Percentiles rank a stretch among this genome's conserved stretches.
phyloP scores from a whole-genome alignment of 805 yeast genomes.

The Jamesozyma spencerorum region DNA sequence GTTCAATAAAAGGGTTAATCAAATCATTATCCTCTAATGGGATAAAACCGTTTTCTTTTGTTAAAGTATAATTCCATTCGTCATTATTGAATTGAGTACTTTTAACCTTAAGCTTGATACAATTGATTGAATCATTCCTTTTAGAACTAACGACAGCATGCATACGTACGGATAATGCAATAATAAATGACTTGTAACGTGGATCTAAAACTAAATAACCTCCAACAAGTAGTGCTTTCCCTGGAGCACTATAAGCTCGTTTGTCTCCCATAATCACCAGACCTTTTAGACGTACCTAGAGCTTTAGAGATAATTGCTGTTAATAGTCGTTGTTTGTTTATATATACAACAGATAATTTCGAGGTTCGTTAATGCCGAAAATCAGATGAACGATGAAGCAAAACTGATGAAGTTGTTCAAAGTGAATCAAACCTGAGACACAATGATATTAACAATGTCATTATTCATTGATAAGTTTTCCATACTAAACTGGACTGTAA shows the following conservation, averaged over 20 bases:
- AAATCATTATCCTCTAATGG: constrained; percentile 28
- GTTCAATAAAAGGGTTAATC: constrained; percentile 66
- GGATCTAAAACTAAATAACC: constrained; percentile 89
- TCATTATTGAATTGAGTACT: constrained; percentile 75
- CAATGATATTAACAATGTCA: no score
- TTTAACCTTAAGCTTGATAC: constrained; percentile 35
- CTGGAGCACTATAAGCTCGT: constrained; percentile 81
- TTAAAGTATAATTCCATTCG: constrained; percentile 49
- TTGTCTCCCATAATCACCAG: not conserved
- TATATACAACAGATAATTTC: no score
- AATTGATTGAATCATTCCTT: constrained; percentile 4
- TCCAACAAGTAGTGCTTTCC: constrained; percentile 89
- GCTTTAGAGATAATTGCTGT: no score
- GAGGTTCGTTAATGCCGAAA: no score
- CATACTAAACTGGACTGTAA: no score
- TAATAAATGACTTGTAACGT: constrained; percentile 61
- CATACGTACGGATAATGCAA: constrained; percentile 86
- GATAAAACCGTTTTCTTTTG: constrained; percentile 9
- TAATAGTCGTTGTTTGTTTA: no score
- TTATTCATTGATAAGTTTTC: no score
- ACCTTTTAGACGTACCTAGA: no score
- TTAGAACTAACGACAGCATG: constrained; percentile 47
- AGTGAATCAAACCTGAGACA: no score
- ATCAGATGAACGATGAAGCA: no score
- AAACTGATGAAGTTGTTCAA: no score